These are phyloP conservation scores for Euclidium syriacum DNA, from an alignment of 345 rosid genomes.

Conservation along the genomic window DNA sequence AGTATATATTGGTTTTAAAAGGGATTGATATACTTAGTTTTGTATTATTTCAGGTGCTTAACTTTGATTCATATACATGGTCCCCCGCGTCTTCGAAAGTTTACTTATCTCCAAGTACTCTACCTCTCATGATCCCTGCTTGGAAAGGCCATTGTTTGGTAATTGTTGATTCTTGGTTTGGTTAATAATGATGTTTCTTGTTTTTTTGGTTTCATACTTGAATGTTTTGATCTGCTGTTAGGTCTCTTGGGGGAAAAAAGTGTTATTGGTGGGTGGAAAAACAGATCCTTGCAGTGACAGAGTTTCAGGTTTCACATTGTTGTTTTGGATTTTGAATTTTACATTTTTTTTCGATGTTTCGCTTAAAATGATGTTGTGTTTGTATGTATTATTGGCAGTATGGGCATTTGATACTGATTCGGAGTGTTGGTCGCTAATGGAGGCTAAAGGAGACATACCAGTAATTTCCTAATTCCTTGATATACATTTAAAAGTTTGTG, in stretches of 20 bases:
- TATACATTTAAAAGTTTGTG: neutral
- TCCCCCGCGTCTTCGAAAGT: slow-evolving; percentile 77
- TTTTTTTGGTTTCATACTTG: neutral
- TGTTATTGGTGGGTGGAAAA: slow-evolving; percentile 87
- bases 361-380: slow-evolving; percentile 9
- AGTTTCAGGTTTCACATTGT: slow-evolving; percentile 59
- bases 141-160: slow-evolving; percentile 98
- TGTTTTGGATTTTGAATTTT: neutral
- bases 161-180: slow-evolving; percentile 18
- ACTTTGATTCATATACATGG: slow-evolving; percentile 81
- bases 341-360: neutral
- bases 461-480: slow-evolving; percentile 32
- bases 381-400: slow-evolving; percentile 38
- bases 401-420: slow-evolving; percentile 90
- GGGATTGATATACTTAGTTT: neutral
- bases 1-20: neutral
- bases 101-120: slow-evolving; percentile 85
- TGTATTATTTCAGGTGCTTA: slow-evolving; percentile 57
- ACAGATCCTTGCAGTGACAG: slow-evolving; percentile 75
- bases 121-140: slow-evolving; percentile 90
- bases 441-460: slow-evolving; percentile 94
- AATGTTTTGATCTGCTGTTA: slow-evolving; percentile 10
- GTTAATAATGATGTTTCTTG: neutral
- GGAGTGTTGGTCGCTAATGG: slow-evolving; percentile 91
- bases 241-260: slow-evolving; percentile 97